Percentiles rank a stretch among this genome's conserved stretches.
These are phyloP conservation scores for Neopestalotiopsis clavispora DNA, from an alignment of 2,329 filamentous ascomycete genomes.

Conservation along the genomic window DNA sequence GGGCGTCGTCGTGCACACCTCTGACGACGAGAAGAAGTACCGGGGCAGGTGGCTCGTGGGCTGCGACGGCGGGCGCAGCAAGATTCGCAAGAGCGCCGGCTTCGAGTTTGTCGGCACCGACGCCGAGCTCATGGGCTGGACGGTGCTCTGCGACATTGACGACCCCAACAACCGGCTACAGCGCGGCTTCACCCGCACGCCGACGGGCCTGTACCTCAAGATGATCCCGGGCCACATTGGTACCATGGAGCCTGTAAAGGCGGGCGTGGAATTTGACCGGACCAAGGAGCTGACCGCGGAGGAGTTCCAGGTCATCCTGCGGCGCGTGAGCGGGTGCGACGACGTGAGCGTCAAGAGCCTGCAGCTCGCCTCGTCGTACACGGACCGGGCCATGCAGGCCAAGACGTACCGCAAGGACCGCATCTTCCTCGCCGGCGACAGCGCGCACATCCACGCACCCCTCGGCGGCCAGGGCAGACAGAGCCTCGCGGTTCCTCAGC, in stretches of 20 bases:
- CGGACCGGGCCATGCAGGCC: slow-evolving; percentile 21
- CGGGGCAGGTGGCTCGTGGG: slow-evolving; percentile 43
- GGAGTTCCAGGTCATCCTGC: slow-evolving; percentile 26
- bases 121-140: slow-evolving; percentile 41
- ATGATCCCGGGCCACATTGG: slow-evolving; percentile 15
- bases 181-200: slow-evolving; percentile 30
- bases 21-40: slow-evolving; percentile 7
- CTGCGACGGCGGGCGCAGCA: slow-evolving; percentile 47
- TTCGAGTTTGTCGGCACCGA: slow-evolving; percentile 43
- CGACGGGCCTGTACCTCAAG: slow-evolving; percentile 34
- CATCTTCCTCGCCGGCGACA: slow-evolving; percentile 60
- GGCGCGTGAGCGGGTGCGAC: slow-evolving; percentile 22
- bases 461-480: slow-evolving; percentile 38
- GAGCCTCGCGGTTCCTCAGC: not conserved
- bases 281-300: slow-evolving; percentile 23
- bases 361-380: slow-evolving; percentile 32
- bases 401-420: slow-evolving; percentile 48
- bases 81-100: slow-evolving; percentile 37
- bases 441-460: slow-evolving; percentile 60
- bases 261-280: slow-evolving; percentile 24
- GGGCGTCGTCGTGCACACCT: slow-evolving; percentile 27
- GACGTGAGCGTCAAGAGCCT: slow-evolving; percentile 28
- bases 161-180: slow-evolving; percentile 30
- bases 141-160: slow-evolving; percentile 38
- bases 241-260: slow-evolving; percentile 26